A percentile compares a stretch with the other conserved stretches of the same genome.
phyloP scores from a whole-genome alignment of 176 grass and related monocot genomes.

The Thalia dealbata region DNA sequence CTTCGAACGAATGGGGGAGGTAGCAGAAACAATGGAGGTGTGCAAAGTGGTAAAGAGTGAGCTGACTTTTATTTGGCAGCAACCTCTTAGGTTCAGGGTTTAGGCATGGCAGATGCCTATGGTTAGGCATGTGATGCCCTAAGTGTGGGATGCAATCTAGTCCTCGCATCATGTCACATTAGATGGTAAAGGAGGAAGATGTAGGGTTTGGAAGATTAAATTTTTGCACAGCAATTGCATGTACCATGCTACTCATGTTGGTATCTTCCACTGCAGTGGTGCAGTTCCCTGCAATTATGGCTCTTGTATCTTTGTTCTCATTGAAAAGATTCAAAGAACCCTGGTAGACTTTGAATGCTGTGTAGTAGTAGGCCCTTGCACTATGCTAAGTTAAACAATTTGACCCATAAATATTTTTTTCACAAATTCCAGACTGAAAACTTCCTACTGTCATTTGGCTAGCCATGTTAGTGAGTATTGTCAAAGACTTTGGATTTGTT shows the following conservation, averaged over 20 bases:
- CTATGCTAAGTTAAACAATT: too few relatives aligned
- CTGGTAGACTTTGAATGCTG: background rate
- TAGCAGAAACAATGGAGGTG: background rate
- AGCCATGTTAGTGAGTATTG: too few relatives aligned
- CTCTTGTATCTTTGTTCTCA: background rate
- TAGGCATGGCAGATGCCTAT: background rate
- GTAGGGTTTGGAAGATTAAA: background rate
- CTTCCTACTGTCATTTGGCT: too few relatives aligned
- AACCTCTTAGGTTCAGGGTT: background rate
- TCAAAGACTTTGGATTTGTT: too few relatives aligned
- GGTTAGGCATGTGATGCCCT: background rate
- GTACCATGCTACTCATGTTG: background rate
- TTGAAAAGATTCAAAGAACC: background rate
- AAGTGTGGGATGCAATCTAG: background rate
- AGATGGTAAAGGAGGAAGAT: background rate
- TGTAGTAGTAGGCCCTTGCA: background rate
- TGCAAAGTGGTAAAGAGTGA: background rate
- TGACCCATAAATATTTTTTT: too few relatives aligned
- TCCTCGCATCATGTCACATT: background rate
- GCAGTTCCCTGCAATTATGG: background rate
- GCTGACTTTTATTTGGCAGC: background rate
- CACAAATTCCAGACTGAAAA: too few relatives aligned
- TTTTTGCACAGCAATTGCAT: background rate
- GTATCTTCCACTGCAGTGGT: background rate
- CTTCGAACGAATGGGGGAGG: background rate